phyloP scores from a whole-genome alignment of 306 rosid species.

The Biancaea sappan region DNA sequence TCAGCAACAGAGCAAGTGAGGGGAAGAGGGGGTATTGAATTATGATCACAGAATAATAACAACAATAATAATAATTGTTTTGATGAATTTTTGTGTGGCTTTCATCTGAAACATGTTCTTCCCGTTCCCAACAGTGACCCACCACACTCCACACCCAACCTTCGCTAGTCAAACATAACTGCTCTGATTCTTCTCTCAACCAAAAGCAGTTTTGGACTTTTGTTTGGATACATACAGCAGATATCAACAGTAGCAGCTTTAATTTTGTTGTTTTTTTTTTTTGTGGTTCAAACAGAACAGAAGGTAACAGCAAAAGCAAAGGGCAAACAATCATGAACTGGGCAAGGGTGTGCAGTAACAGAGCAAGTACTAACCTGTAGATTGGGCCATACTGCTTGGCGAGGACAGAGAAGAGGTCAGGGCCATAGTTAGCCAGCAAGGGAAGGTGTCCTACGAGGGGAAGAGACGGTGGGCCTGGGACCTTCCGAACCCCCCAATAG shows the following conservation, averaged over 20 bases:
- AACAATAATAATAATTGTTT: slow-evolving; percentile 2
- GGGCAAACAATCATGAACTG: background rate
- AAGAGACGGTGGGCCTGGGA: slow-evolving; percentile 84
- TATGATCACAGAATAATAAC: background rate
- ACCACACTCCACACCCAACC: background rate
- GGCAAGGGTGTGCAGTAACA: background rate
- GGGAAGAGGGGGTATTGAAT: background rate
- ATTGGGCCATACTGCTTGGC: slow-evolving; percentile 90
- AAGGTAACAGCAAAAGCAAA: background rate
- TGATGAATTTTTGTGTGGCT: background rate
- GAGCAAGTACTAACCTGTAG: slow-evolving; percentile 66
- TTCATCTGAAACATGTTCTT: too few species aligned
- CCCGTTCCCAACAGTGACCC: too few species aligned
- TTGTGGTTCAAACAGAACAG: background rate
- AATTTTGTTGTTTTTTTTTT: background rate
- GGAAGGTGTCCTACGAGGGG: slow-evolving; percentile 93
- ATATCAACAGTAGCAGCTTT: background rate
- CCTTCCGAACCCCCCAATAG: slow-evolving; percentile 77
- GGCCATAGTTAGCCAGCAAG: slow-evolving; percentile 82
- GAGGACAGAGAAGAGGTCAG: slow-evolving; percentile 84
- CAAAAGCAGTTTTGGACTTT: background rate
- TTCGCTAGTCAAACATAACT: slow-evolving; percentile 3
- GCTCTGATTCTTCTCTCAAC: background rate
- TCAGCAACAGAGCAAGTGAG: background rate
- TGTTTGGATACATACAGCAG: background rate